These are phyloP conservation scores for Macaranga tanarius DNA, from an alignment of 441 rosid genomes.

Conservation along the genomic window DNA sequence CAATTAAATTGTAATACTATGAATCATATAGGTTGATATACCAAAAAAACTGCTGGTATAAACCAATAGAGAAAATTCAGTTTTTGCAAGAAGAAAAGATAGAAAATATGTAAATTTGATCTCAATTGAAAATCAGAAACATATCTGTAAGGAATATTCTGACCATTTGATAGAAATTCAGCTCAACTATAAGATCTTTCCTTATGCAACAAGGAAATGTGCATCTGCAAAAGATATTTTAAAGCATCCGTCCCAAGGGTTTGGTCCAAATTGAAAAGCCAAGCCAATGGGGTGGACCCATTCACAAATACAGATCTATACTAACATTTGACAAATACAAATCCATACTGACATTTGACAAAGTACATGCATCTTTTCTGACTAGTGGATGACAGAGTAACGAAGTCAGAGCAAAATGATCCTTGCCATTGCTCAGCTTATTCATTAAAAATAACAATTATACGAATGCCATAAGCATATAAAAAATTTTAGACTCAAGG, in stretches of 20 bases:
- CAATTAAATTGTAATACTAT: neutral
- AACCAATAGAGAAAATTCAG: neutral
- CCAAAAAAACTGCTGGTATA: neutral
- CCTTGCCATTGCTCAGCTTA: slow-evolving; percentile 2
- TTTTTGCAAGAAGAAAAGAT: slow-evolving; percentile 1
- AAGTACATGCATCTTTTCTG: slow-evolving; percentile 1
- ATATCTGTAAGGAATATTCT: neutral
- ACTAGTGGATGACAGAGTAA: neutral
- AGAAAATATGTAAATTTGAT: no score
- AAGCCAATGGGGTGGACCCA: neutral
- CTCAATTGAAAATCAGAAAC: neutral
- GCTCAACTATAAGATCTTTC: neutral
- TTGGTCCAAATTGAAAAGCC: neutral
- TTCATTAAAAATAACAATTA: neutral
- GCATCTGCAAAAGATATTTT: neutral
- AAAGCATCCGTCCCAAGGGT: neutral
- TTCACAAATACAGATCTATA: neutral
- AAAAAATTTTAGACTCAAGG: slow-evolving; percentile 17
- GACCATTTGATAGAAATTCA: neutral
- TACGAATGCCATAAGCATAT: slow-evolving; percentile 10
- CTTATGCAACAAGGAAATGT: neutral
- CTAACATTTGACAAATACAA: no score
- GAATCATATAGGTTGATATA: neutral
- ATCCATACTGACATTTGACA: neutral
- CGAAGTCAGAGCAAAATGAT: neutral